Conservation (phyloP, 2,329 filamentous ascomycete species). For the Thermothelomyces thermophilus region DNA sequence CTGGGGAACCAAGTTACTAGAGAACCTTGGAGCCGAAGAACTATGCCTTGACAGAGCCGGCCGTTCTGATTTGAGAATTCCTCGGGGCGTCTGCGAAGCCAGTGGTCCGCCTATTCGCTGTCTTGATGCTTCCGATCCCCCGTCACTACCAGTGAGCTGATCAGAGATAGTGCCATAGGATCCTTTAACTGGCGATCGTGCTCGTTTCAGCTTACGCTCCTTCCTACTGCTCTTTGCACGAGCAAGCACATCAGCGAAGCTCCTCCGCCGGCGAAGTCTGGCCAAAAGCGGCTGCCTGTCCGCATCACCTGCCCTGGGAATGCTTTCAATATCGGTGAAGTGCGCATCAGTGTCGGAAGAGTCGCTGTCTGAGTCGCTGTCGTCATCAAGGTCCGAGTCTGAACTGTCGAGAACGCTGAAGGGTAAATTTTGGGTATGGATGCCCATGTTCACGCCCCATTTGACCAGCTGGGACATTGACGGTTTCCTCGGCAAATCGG, state of each 20-base stretch:
- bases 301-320: conserved; percentile 36
- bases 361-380: conserved; percentile 24
- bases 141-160: conserved; percentile 3
- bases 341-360: conserved; percentile 28
- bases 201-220: conserved; percentile 16
- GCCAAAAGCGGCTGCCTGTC: conserved; percentile 26
- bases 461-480: conserved; percentile 45
- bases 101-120: conserved; percentile 1
- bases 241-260: conserved; percentile 35
- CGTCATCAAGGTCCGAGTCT: conserved; percentile 18
- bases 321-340: conserved; percentile 35
- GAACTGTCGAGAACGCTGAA: conserved; percentile 48
- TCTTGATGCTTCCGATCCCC: neutral
- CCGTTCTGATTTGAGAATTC: conserved; percentile 19
- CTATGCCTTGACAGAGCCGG: conserved; percentile 35
- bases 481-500: conserved; percentile 55
- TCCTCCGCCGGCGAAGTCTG: conserved; percentile 31
- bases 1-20: conserved; percentile 65
- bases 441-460: conserved; percentile 62
- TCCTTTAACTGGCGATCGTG: conserved; percentile 8
- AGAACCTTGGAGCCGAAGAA: conserved; percentile 53
- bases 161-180: conserved; percentile 24
- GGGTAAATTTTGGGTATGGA: conserved; percentile 67
- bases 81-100: neutral
- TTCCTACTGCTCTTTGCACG: conserved; percentile 28